Evolutionary conservation across 345 rosid species (phyloP).

Genomic region (Murraya paniculata): DNA sequence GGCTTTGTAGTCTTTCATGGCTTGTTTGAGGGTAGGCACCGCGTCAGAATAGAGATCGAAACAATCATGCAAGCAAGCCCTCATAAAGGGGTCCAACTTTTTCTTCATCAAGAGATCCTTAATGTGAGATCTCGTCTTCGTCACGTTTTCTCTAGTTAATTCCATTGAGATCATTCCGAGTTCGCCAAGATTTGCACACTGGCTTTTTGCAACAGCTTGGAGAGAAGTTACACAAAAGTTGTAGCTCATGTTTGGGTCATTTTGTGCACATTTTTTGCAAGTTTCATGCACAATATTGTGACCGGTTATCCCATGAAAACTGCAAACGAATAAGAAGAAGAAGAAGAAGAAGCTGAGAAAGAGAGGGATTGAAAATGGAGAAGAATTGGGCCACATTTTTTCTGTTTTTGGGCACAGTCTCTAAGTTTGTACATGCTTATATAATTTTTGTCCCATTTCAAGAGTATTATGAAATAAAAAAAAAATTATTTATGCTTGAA

Average conservation of each 20-base stretch:
- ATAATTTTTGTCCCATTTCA: background rate
- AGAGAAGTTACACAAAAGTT: constrained; percentile 47
- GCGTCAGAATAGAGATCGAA: constrained; percentile 52
- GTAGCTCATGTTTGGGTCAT: constrained; percentile 39
- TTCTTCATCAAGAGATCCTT: constrained; percentile 33
- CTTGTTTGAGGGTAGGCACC: constrained; percentile 29
- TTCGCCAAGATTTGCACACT: constrained; percentile 27
- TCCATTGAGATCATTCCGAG: constrained; percentile 53
- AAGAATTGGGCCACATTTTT: constrained; percentile 18
- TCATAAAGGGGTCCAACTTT: constrained; percentile 25
- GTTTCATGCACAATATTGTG: constrained; percentile 34
- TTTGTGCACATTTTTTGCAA: constrained; percentile 42
- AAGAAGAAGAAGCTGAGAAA: constrained; percentile 2
- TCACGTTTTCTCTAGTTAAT: constrained; percentile 33
- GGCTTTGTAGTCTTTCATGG: constrained; percentile 32
- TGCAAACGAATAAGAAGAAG: constrained; percentile 1
- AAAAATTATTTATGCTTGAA: background rate
- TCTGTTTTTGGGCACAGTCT: background rate
- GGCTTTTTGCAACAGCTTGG: constrained; percentile 29
- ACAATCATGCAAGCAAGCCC: constrained; percentile 46
- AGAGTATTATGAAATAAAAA: too few species aligned
- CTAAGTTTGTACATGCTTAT: background rate
- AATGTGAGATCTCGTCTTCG: constrained; percentile 30
- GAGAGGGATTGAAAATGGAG: constrained; percentile 6
- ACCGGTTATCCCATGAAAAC: constrained; percentile 6